Base-by-base conservation (phyloP, 345 rosid species). In the Populus ilicifolia region DNA sequence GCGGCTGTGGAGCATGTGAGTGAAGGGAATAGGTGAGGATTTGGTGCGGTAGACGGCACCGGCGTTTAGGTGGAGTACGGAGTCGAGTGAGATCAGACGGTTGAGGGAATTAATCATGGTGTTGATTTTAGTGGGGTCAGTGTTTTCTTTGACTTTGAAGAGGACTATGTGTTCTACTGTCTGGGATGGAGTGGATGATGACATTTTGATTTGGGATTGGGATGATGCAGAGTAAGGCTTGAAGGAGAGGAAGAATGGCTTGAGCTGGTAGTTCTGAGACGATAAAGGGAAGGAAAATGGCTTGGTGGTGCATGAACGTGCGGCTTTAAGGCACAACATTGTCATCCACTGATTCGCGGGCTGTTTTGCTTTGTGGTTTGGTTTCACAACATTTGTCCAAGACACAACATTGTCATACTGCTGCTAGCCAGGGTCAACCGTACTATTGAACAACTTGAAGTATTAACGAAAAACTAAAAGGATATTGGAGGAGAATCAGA, bases 1-100 rank as follows among this genome's bases (percentile, higher is more conserved):
- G 38, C 97, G 93, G 89, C 94, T 90, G 85, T 94, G 97, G 65
- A 94, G 97, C 82, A 91, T 80, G 89, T 94, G 98, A 23, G 97
- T 91, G 84, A 93, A 94, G 69, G 74, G 69, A 79, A 83, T 79
- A 77, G 74, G 70, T 0, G 94, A 83, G 27, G 88, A 88, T 14
- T 77, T 77, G 38, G 73, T 79, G 56, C 89, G 88, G 83, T 78
- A 79, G 75, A 93, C 75, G 0, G 95, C 90, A 44, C 85, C 94
- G 69, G 89, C 88, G 77, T 87, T 70, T 73, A 94, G 82, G 85
- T 92, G 89, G 76, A 91, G 86, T 23, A 91, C 98, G 1, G 80
- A 39, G 78, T 87, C 88, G 64, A 93, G 88, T 3, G 89, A 81
- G 73, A 62, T 54, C 16, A 94, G 89, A 77, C 80, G 84, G 81